These are phyloP conservation scores for Byssochlamys sp. DNA, from an alignment of 2,329 filamentous ascomycete species.

Conservation along the genomic window DNA sequence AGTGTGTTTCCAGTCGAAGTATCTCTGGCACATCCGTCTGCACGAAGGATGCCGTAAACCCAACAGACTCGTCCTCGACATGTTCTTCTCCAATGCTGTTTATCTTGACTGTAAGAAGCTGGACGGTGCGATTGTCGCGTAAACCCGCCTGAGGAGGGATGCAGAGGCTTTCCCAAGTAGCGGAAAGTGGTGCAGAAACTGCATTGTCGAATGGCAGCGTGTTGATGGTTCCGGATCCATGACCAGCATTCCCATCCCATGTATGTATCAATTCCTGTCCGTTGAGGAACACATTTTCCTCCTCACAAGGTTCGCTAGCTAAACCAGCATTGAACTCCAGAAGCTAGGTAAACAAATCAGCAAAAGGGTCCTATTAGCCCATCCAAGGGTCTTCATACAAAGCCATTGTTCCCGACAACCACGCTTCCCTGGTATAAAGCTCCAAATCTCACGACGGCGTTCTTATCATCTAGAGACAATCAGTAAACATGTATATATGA, in stretches of 20 bases:
- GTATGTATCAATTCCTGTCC: conserved; percentile 14
- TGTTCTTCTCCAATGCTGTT: conserved; percentile 9
- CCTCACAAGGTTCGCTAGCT: conserved; percentile 17
- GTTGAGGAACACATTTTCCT: conserved; percentile 19
- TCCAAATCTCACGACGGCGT: conserved; percentile 13
- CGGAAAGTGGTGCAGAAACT: conserved; percentile 9
- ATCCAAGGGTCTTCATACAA: conserved; percentile 8
- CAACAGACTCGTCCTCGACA: conserved; percentile 15
- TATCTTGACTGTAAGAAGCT: conserved; percentile 20
- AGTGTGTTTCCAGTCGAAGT: conserved; percentile 17
- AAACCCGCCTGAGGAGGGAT: conserved; percentile 13
- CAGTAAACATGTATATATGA: not conserved
- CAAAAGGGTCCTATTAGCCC: not conserved
- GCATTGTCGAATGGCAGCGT: conserved; percentile 10
- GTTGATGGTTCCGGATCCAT: conserved; percentile 17
- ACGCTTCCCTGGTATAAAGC: conserved; percentile 13
- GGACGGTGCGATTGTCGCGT: conserved; percentile 11
- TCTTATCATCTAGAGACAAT: conserved; percentile 10
- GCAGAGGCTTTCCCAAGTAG: conserved; percentile 19
- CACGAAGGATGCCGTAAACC: conserved; percentile 25
- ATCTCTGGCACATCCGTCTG: conserved; percentile 16
- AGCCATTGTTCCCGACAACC: conserved; percentile 5
- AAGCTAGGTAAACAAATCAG: conserved; percentile 13
- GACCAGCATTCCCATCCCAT: conserved; percentile 14
- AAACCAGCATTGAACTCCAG: conserved; percentile 17